phyloP scores from a whole-genome alignment of 257 asterid species.

The Thymus mandschuricus region DNA sequence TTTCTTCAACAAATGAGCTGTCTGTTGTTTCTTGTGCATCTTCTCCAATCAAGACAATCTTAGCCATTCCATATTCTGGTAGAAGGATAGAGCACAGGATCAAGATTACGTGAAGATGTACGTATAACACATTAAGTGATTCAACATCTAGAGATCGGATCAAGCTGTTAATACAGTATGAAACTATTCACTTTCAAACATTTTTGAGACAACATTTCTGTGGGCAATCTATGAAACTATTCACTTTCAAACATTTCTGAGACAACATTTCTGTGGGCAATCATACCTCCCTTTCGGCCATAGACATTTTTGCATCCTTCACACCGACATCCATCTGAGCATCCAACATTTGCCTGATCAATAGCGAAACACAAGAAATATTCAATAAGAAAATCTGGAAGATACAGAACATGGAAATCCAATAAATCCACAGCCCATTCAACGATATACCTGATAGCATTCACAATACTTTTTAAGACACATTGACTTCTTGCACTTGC shows the following conservation, averaged over 20 bases:
- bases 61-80: constrained; percentile 24
- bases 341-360: constrained; percentile 66
- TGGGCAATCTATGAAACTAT: constrained; percentile 6
- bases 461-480: constrained; percentile 83
- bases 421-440: constrained; percentile 24
- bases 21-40: constrained; percentile 26
- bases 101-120: constrained; percentile 15
- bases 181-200: constrained; percentile 10
- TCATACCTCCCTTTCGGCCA: constrained; percentile 70
- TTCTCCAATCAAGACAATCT: constrained; percentile 26
- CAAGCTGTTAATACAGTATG: constrained; percentile 10
- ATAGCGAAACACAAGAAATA: constrained; percentile 8
- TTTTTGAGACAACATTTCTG: not conserved
- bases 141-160: constrained; percentile 1
- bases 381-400: constrained; percentile 16
- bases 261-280: constrained; percentile 22
- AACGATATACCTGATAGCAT: constrained; percentile 73
- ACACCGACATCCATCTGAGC: constrained; percentile 80
- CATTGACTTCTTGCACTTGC: constrained; percentile 89
- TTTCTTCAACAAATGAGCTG: constrained; percentile 5
- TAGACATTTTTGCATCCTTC: constrained; percentile 70
- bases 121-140: not conserved
- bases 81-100: not conserved
- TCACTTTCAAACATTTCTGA: not conserved
- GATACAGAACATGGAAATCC: not conserved